Conservation (phyloP, 2,329 filamentous ascomycete genomes). For the Aspergillus carbonarius region DNA sequence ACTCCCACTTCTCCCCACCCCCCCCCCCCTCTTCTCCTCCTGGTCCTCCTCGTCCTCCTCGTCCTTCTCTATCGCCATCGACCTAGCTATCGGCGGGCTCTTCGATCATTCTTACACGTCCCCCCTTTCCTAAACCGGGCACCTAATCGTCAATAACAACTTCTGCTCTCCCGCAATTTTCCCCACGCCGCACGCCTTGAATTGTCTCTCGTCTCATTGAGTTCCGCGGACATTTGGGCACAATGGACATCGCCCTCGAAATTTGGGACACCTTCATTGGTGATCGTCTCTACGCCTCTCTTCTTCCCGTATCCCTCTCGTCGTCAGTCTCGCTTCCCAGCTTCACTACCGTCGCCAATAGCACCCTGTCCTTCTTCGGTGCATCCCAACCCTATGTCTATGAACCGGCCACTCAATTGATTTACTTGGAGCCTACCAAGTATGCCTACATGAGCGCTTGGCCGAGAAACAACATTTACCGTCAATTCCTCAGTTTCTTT, state of each 20-base stretch:
- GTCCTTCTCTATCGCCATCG: not conserved
- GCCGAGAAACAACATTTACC: slow-evolving; percentile 72
- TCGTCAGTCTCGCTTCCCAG: slow-evolving; percentile 55
- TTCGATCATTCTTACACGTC: not conserved
- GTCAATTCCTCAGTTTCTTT: slow-evolving; percentile 75
- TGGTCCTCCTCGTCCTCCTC: not conserved
- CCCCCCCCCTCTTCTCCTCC: no score
- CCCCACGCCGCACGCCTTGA: not conserved
- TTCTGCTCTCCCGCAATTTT: not conserved
- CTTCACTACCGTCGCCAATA: slow-evolving; percentile 56
- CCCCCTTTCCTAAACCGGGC: not conserved
- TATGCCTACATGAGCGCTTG: slow-evolving; percentile 78
- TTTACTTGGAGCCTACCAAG: slow-evolving; percentile 68
- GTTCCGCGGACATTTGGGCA: not conserved
- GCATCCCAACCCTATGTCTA: slow-evolving; percentile 53
- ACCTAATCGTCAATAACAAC: not conserved
- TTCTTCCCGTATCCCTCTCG: slow-evolving; percentile 62
- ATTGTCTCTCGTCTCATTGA: not conserved
- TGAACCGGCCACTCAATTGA: slow-evolving; percentile 68
- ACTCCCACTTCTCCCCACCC: no score
- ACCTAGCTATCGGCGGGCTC: not conserved
- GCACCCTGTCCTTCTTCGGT: slow-evolving; percentile 55
- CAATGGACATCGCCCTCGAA: slow-evolving; percentile 92
- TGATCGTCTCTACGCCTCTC: slow-evolving; percentile 72
- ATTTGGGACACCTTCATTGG: slow-evolving; percentile 76